These are phyloP conservation scores for Cyclospora cayetanensis DNA, from an alignment of 169 alveolate genomes.

Conservation along the genomic window DNA sequence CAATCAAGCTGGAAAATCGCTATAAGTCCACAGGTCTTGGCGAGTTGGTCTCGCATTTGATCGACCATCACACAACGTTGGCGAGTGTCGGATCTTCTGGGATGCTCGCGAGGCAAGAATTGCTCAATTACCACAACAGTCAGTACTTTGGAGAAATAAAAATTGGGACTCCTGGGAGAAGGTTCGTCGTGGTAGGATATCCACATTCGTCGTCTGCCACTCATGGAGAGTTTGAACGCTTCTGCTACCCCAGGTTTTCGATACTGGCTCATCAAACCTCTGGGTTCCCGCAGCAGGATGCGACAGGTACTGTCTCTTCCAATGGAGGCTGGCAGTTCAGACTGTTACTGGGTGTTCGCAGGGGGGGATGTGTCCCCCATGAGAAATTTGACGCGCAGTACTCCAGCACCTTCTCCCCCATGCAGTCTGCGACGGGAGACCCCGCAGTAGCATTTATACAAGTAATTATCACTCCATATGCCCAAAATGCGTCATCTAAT, in stretches of 20 bases:
- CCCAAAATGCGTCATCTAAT: neutral
- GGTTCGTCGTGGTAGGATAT: constrained; percentile 85
- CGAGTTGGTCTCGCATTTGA: constrained; percentile 67
- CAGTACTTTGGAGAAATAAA: constrained; percentile 91
- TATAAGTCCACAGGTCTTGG: constrained; percentile 66
- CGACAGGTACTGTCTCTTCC: constrained; percentile 21
- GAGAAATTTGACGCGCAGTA: constrained; percentile 83
- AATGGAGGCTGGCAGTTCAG: neutral
- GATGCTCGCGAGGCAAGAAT: constrained; percentile 79
- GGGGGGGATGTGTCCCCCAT: constrained; percentile 90
- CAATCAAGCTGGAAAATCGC: constrained; percentile 63
- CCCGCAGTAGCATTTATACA: constrained; percentile 75
- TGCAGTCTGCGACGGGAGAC: constrained; percentile 70
- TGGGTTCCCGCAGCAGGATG: constrained; percentile 91
- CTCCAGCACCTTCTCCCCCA: constrained; percentile 82
- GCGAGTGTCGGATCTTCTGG: constrained; percentile 55
- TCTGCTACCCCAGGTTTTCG: constrained; percentile 79
- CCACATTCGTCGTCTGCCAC: neutral
- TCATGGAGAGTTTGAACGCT: neutral
- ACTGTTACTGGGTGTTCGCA: neutral
- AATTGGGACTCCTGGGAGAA: constrained; percentile 89
- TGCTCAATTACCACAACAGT: constrained; percentile 89
- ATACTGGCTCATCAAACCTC: constrained; percentile 91
- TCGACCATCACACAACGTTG: constrained; percentile 69
- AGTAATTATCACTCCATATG: neutral